Percentiles rank a stretch among this genome's conserved stretches.
These are phyloP conservation scores for Grosmannia clavigera DNA, from an alignment of 2,329 filamentous ascomycete genomes.

Conservation along the genomic window DNA sequence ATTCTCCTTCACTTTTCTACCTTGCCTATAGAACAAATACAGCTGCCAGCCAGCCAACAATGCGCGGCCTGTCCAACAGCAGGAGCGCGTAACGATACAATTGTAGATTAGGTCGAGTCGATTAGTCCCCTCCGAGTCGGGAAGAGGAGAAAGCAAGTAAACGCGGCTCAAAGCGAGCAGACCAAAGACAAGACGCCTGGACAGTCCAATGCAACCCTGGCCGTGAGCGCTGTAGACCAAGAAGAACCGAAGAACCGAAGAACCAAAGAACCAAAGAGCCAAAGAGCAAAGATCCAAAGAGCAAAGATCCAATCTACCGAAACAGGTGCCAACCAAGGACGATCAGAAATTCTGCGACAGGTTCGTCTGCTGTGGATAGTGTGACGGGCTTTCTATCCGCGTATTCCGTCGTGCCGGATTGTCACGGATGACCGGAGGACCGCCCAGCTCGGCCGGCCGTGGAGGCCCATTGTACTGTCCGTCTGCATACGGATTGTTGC, in stretches of 20 bases:
- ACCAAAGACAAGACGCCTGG: not conserved
- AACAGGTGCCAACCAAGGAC: not conserved
- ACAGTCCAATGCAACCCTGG: not conserved
- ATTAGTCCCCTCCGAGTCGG: not conserved
- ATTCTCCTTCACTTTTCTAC: not conserved
- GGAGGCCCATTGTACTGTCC: slow-evolving; percentile 19
- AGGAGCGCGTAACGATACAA: too few species aligned
- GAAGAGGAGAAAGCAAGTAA: not conserved
- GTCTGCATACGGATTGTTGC: slow-evolving; percentile 43
- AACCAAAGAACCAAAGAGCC: not conserved
- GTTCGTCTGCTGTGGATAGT: slow-evolving; percentile 85
- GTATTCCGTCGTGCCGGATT: slow-evolving; percentile 88
- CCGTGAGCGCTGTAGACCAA: not conserved
- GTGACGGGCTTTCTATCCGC: slow-evolving; percentile 79
- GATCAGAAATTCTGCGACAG: slow-evolving; percentile 91
- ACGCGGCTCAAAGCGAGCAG: not conserved
- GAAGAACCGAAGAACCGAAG: too few species aligned
- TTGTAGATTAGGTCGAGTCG: not conserved
- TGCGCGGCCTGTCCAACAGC: too few species aligned
- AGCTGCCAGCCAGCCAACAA: too few species aligned
- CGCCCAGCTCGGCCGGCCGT: slow-evolving; percentile 30
- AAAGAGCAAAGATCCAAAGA: not conserved
- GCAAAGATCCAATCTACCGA: not conserved
- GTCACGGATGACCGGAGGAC: slow-evolving; percentile 79
- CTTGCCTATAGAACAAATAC: too few species aligned